Base-by-base conservation (phyloP, 2,329 filamentous ascomycete species). In the Pezicula rhizophila region DNA sequence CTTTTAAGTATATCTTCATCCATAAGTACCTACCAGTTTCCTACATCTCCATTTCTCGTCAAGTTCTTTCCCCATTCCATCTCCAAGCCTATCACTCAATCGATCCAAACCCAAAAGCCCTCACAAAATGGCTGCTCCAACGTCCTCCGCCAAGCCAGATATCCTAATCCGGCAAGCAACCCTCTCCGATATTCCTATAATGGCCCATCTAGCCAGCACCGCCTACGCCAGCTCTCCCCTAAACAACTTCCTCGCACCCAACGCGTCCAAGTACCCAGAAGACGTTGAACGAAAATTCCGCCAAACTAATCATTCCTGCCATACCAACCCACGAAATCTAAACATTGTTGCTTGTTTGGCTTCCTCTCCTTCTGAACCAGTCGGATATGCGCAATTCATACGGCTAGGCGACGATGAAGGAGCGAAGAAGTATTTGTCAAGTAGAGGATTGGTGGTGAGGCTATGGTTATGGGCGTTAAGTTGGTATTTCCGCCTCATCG, bases 391-490 rank as follows among this genome's bases (percentile, higher is more conserved):
- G 4, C 52, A 56, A 17, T 56, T 54, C 15, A n/a, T 10, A 10
- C 55, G 60, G 5, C 5, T 50, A 2, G 60, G 60, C 7, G 35
- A 55, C 5, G 59, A 63, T 38, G 10, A 42, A 0, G 56, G 50
- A 0, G 58, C 53, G 1, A 40, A 39, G 34, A 8, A 45, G 2
- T 48, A 46, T 11, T n/a, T 49, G 2, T n/a, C 14, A 3, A 35
- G 23, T 5, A 42, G 33, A 17, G 44, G 49, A 1, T 10, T 42
- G n/a, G 2, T 35, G 31, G 20, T 28, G 14, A 45, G 51, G 8
- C 1, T 47, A 0, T 45, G 39, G 15, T 37, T 52, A 28, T 50
- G 37, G 20, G 5, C 48, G 2, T 40, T 56, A 12, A 37, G 38
- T 3, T 59, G 43, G 38, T 45, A 41, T 8, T 53, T 56, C 8